These are phyloP conservation scores for Daedaleopsis sinensis DNA, from an alignment of 768 basidiomycete genomes.

Conservation along the genomic window DNA sequence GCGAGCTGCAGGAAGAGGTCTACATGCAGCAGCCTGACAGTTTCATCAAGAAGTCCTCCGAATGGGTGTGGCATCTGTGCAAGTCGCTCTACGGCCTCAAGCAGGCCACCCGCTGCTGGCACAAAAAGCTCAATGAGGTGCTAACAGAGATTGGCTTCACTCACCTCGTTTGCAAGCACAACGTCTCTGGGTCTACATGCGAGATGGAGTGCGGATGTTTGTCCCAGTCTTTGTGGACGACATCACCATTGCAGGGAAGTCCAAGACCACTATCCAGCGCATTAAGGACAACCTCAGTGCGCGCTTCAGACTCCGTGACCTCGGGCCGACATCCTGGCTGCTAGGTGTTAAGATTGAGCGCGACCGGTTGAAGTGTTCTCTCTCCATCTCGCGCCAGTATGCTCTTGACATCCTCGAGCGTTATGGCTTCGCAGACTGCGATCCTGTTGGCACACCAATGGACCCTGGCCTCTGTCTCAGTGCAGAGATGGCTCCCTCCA, in stretches of 20 bases:
- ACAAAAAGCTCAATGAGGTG: constrained; percentile 32
- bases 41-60: constrained; percentile 17
- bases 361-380: not conserved
- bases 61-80: no score
- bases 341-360: constrained; percentile 5
- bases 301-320: constrained; percentile 1
- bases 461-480: constrained; percentile 3
- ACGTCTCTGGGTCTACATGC: constrained; percentile 32
- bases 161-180: constrained; percentile 28
- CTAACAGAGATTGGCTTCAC: constrained; percentile 28
- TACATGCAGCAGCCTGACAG: constrained; percentile 34
- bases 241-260: constrained; percentile 34
- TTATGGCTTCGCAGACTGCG: constrained; percentile 1
- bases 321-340: not conserved
- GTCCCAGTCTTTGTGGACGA: constrained; percentile 35
- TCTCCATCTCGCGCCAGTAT: constrained; percentile 9
- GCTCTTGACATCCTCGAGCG: constrained; percentile 1
- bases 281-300: not conserved
- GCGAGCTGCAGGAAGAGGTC: constrained; percentile 30
- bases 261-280: constrained; percentile 10
- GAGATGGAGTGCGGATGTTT: constrained; percentile 29
- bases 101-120: constrained; percentile 41
- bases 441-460: not conserved
- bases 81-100: no score
- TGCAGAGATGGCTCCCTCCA: constrained; percentile 7